These are phyloP conservation scores for Aspergillus sp. DNA, from an alignment of 2,329 filamentous ascomycete genomes.

Conservation along the genomic window DNA sequence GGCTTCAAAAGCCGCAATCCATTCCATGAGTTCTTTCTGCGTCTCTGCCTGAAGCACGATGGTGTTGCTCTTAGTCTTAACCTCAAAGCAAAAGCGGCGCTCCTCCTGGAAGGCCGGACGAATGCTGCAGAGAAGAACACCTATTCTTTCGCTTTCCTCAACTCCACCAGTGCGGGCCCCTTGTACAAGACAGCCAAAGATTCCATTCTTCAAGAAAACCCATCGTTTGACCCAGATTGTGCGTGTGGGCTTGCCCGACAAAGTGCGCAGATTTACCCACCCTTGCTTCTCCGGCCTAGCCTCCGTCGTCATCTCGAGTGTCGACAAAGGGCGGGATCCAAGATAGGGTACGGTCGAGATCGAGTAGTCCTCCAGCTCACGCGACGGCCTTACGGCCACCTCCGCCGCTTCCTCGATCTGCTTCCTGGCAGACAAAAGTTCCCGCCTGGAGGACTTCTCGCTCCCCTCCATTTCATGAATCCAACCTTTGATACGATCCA, in stretches of 20 bases:
- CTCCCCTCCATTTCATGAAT: conserved; percentile 88
- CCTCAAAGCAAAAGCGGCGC: conserved; percentile 93
- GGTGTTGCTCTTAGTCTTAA: conserved; percentile 94
- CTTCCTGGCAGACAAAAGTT: conserved; percentile 74
- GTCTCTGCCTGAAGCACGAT: conserved; percentile 91
- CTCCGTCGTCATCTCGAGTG: conserved; percentile 54
- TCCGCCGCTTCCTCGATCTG: conserved; percentile 80
- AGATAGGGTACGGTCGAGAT: conserved; percentile 86
- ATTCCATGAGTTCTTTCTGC: conserved; percentile 86
- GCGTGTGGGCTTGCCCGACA: conserved; percentile 83
- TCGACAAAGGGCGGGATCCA: conserved; percentile 66
- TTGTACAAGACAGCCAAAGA: conserved; percentile 92
- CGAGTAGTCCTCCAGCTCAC: conserved; percentile 91
- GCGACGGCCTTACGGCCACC: conserved; percentile 70
- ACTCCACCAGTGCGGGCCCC: conserved; percentile 77
- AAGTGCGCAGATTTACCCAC: conserved; percentile 81
- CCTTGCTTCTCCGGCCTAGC: conserved; percentile 78
- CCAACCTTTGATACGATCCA: conserved; percentile 92
- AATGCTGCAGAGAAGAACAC: conserved; percentile 88
- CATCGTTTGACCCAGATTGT: conserved; percentile 89
- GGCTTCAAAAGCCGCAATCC: conserved; percentile 89
- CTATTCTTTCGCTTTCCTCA: conserved; percentile 93
- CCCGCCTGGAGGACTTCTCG: conserved; percentile 78
- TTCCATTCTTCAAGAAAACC: conserved; percentile 94
- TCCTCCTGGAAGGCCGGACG: conserved; percentile 91